phyloP scores from a whole-genome alignment of 495 filamentous ascomycete species.

The Aspergillus sclerotioniger region DNA sequence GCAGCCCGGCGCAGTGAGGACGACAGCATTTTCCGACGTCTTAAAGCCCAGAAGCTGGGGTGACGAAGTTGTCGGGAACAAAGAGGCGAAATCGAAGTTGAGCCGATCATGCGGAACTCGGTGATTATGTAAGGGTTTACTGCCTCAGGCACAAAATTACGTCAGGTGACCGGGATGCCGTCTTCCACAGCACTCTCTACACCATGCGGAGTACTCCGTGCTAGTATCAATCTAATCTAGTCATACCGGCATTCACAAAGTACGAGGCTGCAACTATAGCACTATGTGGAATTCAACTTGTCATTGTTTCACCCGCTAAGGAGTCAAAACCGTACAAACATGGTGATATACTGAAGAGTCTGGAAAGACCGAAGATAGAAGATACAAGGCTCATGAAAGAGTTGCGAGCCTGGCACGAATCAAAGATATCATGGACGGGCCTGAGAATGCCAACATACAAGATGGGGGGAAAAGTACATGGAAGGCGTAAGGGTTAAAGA shows the following conservation, averaged over 20 bases:
- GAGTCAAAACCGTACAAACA: not conserved
- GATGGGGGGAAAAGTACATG: not conserved
- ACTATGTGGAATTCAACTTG: not conserved
- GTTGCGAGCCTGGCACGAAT: not conserved
- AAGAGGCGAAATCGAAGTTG: slow-evolving; percentile 44
- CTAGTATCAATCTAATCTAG: not conserved
- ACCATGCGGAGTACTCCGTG: too few relatives aligned
- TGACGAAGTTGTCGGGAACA: slow-evolving; percentile 27
- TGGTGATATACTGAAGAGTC: not conserved
- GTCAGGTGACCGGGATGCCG: slow-evolving; percentile 14
- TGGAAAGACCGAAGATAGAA: not conserved
- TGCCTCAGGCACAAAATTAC: slow-evolving; percentile 17
- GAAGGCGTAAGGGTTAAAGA: not conserved
- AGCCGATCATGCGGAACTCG: slow-evolving; percentile 40
- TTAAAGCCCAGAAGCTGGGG: slow-evolving; percentile 27
- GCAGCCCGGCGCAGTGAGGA: slow-evolving; percentile 49
- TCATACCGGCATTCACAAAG: not conserved
- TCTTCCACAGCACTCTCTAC: too few relatives aligned
- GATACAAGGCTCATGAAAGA: not conserved
- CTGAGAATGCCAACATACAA: not conserved
- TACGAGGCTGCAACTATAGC: not conserved
- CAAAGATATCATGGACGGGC: too few relatives aligned
- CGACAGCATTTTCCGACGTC: slow-evolving; percentile 43
- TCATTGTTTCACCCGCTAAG: not conserved
- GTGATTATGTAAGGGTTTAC: slow-evolving; percentile 31